Evolutionary conservation across 1,139 yeast species (phyloP).

Genomic region (Ogataea hybrid): DNA sequence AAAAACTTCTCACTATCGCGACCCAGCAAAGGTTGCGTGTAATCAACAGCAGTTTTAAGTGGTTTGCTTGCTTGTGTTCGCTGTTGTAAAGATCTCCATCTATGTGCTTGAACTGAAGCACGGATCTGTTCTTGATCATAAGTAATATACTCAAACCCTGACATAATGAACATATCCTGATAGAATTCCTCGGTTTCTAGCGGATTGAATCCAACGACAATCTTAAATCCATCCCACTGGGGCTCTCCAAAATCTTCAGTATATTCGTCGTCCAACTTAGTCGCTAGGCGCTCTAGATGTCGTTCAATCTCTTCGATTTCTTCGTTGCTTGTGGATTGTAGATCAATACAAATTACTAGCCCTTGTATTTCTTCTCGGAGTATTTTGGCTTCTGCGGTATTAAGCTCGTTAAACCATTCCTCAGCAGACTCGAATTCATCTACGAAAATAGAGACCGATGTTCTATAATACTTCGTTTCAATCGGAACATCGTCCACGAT

Average conservation of each 20-base stretch:
- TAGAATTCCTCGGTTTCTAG: neutral
- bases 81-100: conserved; percentile 14
- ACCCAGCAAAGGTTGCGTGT: conserved; percentile 2
- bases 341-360: conserved; percentile 35
- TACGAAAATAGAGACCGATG: conserved; percentile 39
- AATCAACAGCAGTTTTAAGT: neutral
- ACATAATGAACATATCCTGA: conserved; percentile 21
- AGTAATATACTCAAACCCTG: conserved; percentile 33
- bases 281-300: conserved; percentile 16
- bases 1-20: neutral
- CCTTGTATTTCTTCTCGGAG: conserved; percentile 41
- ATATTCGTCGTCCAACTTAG: conserved; percentile 24
- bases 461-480: conserved; percentile 37
- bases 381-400: conserved; percentile 36
- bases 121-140: conserved; percentile 10
- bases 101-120: conserved; percentile 6
- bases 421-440: conserved; percentile 37
- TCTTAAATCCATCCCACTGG: conserved; percentile 32
- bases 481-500: conserved; percentile 30
- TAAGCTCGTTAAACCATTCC: conserved; percentile 38
- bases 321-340: neutral
- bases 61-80: no score
- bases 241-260: conserved; percentile 16
- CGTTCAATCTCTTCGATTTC: conserved; percentile 7
- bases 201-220: conserved; percentile 22